These are phyloP conservation scores for Diaporthe aspalathi DNA, from an alignment of 2,329 filamentous ascomycete species.

Conservation along the genomic window DNA sequence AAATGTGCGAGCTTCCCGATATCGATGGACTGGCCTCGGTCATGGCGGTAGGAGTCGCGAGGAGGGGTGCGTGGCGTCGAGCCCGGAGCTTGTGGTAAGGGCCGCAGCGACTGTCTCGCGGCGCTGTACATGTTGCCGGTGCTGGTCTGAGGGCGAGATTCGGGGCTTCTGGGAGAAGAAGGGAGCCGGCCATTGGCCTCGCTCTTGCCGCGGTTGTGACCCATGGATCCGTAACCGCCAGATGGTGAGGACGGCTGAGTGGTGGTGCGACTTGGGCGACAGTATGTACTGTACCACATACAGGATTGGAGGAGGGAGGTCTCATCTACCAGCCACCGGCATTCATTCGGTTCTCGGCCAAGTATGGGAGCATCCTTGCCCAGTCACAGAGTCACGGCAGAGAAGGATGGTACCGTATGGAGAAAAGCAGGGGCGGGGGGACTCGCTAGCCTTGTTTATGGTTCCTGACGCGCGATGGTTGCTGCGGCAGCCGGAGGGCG, in stretches of 20 bases:
- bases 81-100: constrained; percentile 75
- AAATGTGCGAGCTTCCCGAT: constrained; percentile 65
- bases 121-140: constrained; percentile 77
- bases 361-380: too few species aligned
- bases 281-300: not conserved
- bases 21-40: constrained; percentile 74
- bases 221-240: constrained; percentile 63
- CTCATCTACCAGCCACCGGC: constrained; percentile 27
- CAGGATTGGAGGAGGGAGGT: not conserved
- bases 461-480: constrained; percentile 21
- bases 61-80: constrained; percentile 49
- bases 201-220: constrained; percentile 81
- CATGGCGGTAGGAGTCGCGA: constrained; percentile 51
- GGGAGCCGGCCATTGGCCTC: constrained; percentile 68
- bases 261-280: constrained; percentile 67
- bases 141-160: constrained; percentile 50
- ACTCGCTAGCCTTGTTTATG: constrained; percentile 25
- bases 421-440: constrained; percentile 24
- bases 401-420: constrained; percentile 11
- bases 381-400: constrained; percentile 19
- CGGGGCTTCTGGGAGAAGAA: constrained; percentile 58
- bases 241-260: constrained; percentile 80
- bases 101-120: constrained; percentile 81
- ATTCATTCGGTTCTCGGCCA: constrained; percentile 25
- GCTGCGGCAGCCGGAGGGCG: constrained; percentile 13